These are phyloP conservation scores for Exophiala mesophila DNA, from an alignment of 2,329 filamentous ascomycete species.

Conservation along the genomic window DNA sequence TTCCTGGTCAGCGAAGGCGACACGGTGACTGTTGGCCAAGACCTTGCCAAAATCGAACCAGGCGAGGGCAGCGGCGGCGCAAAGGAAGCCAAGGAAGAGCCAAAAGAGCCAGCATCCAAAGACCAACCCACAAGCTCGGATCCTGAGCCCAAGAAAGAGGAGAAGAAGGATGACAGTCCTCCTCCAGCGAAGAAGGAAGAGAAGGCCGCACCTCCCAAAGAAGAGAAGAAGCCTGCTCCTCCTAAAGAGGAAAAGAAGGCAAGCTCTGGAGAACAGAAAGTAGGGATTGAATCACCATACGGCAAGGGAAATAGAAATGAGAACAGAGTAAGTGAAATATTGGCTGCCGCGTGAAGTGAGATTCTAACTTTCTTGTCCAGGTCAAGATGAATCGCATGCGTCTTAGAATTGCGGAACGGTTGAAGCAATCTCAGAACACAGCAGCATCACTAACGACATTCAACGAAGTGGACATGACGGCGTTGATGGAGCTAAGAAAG, in stretches of 20 bases:
- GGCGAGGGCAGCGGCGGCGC: constrained; percentile 59
- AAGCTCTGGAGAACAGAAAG: constrained; percentile 21
- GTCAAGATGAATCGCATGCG: constrained; percentile 99
- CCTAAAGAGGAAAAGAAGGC: constrained; percentile 28
- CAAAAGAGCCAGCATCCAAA: constrained; percentile 40
- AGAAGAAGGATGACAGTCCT: constrained; percentile 28
- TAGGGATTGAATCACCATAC: constrained; percentile 37
- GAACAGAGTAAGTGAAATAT: constrained; percentile 58
- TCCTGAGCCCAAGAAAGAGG: constrained; percentile 47
- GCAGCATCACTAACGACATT: constrained; percentile 96
- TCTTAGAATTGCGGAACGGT: constrained; percentile 88
- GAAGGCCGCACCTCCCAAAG: constrained; percentile 32
- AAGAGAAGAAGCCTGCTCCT: constrained; percentile 32
- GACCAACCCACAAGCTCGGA: constrained; percentile 55
- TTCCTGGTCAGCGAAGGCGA: constrained; percentile 89
- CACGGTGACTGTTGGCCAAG: constrained; percentile 90
- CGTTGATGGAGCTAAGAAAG: constrained; percentile 94
- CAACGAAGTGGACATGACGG: constrained; percentile 99
- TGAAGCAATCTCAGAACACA: constrained; percentile 99
- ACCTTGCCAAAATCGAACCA: constrained; percentile 79
- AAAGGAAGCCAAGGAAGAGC: constrained; percentile 47
- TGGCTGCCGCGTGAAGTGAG: not conserved
- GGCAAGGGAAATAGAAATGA: constrained; percentile 69
- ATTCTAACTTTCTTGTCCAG: constrained; percentile 41
- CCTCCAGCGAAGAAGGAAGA: constrained; percentile 33